These are phyloP conservation scores for Arthrobotrys musiformis DNA, from an alignment of 2,329 filamentous ascomycete species.

Conservation along the genomic window DNA sequence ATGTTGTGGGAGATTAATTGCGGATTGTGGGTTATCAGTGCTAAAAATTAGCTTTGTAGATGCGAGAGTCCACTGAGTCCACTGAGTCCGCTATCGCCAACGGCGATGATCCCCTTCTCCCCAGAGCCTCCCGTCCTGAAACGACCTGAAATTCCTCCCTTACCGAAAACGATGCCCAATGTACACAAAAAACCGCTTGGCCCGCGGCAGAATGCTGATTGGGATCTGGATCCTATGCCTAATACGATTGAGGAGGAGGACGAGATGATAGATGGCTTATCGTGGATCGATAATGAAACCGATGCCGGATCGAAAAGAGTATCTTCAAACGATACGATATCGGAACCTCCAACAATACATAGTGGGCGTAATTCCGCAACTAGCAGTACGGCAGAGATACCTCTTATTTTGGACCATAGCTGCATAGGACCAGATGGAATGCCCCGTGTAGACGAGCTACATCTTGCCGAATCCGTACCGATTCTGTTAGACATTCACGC, in stretches of 20 bases:
- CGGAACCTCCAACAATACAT: constrained; percentile 51
- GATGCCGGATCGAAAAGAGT: constrained; percentile 51
- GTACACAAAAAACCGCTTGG: constrained; percentile 48
- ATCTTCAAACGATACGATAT: constrained; percentile 55
- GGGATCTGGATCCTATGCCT: constrained; percentile 53
- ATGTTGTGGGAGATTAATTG: constrained; percentile 28
- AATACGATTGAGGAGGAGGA: constrained; percentile 52
- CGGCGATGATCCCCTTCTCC: constrained; percentile 24
- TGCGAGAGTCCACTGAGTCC: constrained; percentile 40
- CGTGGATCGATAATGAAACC: constrained; percentile 54
- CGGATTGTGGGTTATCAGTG: neutral
- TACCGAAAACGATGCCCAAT: constrained; percentile 49
- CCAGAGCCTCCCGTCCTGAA: constrained; percentile 42
- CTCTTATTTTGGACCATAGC: constrained; percentile 49
- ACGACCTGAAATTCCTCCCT: constrained; percentile 51
- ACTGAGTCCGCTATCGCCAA: constrained; percentile 41
- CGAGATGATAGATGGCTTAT: constrained; percentile 43
- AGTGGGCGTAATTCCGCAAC: constrained; percentile 47
- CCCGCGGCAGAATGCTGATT: constrained; percentile 53
- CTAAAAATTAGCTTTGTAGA: constrained; percentile 38
- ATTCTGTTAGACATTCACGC: constrained; percentile 44
- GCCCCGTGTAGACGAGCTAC: constrained; percentile 44
- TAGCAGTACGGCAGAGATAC: constrained; percentile 53
- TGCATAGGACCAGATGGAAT: constrained; percentile 48
- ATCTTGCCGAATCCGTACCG: constrained; percentile 37